A percentile compares a stretch with the other conserved stretches of the same genome.
Conservation (phyloP, 805 yeast genomes). For the Sugiyamaella marilandica region DNA sequence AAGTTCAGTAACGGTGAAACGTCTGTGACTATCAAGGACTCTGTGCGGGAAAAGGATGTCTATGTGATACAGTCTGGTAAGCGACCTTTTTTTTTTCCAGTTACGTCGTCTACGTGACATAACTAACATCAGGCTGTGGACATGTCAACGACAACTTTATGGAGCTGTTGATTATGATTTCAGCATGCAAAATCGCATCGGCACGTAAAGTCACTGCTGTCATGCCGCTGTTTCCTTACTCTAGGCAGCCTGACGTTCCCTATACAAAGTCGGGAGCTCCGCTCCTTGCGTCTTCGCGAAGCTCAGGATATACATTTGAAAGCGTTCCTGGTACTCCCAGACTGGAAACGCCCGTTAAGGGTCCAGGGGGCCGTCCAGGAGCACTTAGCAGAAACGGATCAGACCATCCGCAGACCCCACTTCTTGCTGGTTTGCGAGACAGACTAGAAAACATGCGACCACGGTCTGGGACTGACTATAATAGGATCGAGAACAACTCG, state of each 20-base stretch:
- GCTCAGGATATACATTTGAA: conserved; percentile 40
- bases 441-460: background rate
- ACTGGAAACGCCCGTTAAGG: background rate
- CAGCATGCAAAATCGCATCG: conserved; percentile 91
- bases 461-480: background rate
- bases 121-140: conserved; percentile 56
- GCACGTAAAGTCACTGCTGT: conserved; percentile 88
- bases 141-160: conserved; percentile 82
- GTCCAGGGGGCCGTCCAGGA: background rate
- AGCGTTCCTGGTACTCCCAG: conserved; percentile 51
- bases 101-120: background rate
- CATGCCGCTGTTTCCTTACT: conserved; percentile 89
- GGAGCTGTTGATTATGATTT: conserved; percentile 74
- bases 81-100: conserved; percentile 11
- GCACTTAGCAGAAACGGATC: background rate
- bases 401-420: background rate
- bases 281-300: conserved; percentile 24
- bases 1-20: conserved; percentile 85
- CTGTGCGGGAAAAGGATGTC: conserved; percentile 95
- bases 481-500: conserved; percentile 35
- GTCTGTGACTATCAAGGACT: conserved; percentile 74
- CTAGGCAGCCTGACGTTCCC: conserved; percentile 93
- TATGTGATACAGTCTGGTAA: conserved; percentile 67
- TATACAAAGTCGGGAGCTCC: conserved; percentile 77
- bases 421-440: background rate